Base-by-base conservation (phyloP, 2,329 filamentous ascomycete species). In the Pseudocercospora crystallina region DNA sequence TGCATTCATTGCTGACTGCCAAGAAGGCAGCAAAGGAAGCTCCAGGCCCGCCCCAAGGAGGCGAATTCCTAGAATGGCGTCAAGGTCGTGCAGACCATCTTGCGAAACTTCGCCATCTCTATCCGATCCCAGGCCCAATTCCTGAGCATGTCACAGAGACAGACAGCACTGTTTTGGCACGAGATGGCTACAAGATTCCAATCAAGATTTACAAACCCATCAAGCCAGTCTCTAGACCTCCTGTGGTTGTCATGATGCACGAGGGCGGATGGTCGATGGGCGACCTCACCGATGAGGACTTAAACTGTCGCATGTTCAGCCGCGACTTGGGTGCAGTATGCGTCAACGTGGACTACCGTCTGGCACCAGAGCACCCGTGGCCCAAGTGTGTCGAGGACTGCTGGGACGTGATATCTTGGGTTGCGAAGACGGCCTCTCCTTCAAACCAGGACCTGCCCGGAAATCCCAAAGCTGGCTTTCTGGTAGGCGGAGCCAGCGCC, bases 401-500 rank as follows among this genome's bases (percentile, higher is more conserved):
- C n/a, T 76, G 69, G 65, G 76, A 78, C 59, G 70, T 69, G 2
- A 54, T 79, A 26, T 61, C 71, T 62, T 57, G 49, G 44, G 30
- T 36, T 10, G 49, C 55, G 8, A 38, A 49, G 45, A 57, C 42
- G 74, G 73, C 73, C 62, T 72, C 40, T 7, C 47, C 49, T 8
- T n/a, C 44, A 11, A 9, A 13, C 1, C 14, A 34, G 2, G 14
- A 32, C 2, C 40, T 59, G 1, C 48, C 69, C 69, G 10, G 51
- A 60, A 14, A 73, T 74, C 52, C 71, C 69, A 60, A 65, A 9
- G 63, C 65, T 5, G 76, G 75, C 0, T 79, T 80, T 53, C 54
- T 80, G 8, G 50, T 78, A 7, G 75, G 75, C n/a, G 77, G 77
- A 1, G 69, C 69, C 1, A 76, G 71, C 3, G 76, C 77, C 3